These are phyloP conservation scores for Alternaria tenuissima DNA, from an alignment of 2,329 filamentous ascomycete genomes.

Conservation along the genomic window DNA sequence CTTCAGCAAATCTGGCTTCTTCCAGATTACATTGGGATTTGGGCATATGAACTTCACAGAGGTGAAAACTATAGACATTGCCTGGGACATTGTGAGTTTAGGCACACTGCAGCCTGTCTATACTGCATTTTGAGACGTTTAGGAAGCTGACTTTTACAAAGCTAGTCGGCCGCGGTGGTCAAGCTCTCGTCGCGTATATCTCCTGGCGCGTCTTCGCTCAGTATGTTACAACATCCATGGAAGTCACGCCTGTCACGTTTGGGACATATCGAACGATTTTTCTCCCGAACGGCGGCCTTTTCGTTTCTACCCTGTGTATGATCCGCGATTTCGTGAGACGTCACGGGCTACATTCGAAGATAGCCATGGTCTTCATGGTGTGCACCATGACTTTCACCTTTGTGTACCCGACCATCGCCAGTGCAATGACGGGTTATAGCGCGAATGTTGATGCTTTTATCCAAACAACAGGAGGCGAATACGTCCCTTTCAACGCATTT, in stretches of 20 bases:
- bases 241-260: conserved; percentile 26
- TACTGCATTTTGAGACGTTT: background rate
- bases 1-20: conserved; percentile 23
- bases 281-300: conserved; percentile 12
- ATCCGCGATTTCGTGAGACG: conserved; percentile 17
- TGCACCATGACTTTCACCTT: conserved; percentile 26
- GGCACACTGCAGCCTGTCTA: background rate
- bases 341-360: conserved; percentile 21
- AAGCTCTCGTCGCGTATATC: conserved; percentile 25
- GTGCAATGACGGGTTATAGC: conserved; percentile 34
- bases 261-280: conserved; percentile 28
- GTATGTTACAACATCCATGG: conserved; percentile 34
- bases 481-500: conserved; percentile 18
- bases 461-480: conserved; percentile 9
- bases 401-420: conserved; percentile 26
- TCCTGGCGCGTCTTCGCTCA: conserved; percentile 28
- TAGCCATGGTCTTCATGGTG: conserved; percentile 32
- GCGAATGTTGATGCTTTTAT: conserved; percentile 19
- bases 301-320: background rate
- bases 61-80: conserved; percentile 33
- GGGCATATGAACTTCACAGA: conserved; percentile 24
- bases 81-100: conserved; percentile 32
- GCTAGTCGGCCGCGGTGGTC: conserved; percentile 32
- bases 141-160: conserved; percentile 1
- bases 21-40: conserved; percentile 30